Evolutionary conservation across 2,329 filamentous ascomycete genomes (phyloP).

Genomic region (Calonectria pseudoturangicola): DNA sequence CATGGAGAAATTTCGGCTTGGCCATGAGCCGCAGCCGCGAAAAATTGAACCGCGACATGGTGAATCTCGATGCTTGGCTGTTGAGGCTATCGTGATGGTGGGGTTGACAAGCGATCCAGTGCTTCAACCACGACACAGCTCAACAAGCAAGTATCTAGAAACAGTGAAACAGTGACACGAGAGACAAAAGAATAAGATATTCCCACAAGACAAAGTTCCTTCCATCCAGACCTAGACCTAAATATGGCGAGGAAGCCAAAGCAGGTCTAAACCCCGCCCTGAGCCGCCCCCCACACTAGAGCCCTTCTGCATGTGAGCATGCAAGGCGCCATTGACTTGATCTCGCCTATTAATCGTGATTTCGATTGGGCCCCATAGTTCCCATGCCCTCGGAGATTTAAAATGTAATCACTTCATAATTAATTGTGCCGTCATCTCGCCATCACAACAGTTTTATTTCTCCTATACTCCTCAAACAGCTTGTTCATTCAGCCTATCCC

Average conservation of each 20-base stretch:
- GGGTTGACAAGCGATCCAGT: not conserved
- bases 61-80: not conserved
- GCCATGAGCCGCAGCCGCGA: constrained; percentile 32
- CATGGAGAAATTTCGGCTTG: constrained; percentile 58
- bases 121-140: not conserved
- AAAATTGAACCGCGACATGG: constrained; percentile 50
- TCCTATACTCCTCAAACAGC: no score
- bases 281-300: constrained; percentile 15
- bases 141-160: not conserved
- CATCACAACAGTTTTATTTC: not conserved
- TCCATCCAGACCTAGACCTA: constrained; percentile 1
- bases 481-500: not conserved
- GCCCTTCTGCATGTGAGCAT: constrained; percentile 7
- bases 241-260: constrained; percentile 1
- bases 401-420: not conserved
- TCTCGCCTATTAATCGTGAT: not conserved
- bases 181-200: no score
- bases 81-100: not conserved
- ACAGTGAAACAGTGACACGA: not conserved
- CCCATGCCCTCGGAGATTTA: not conserved
- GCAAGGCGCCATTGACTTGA: constrained; percentile 21
- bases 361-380: not conserved
- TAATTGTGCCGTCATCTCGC: not conserved
- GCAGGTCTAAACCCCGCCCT: constrained; percentile 15
- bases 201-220: not conserved